Evolutionary conservation across 805 yeast species (phyloP).

Genomic region (Maudiozyma turicensis): DNA sequence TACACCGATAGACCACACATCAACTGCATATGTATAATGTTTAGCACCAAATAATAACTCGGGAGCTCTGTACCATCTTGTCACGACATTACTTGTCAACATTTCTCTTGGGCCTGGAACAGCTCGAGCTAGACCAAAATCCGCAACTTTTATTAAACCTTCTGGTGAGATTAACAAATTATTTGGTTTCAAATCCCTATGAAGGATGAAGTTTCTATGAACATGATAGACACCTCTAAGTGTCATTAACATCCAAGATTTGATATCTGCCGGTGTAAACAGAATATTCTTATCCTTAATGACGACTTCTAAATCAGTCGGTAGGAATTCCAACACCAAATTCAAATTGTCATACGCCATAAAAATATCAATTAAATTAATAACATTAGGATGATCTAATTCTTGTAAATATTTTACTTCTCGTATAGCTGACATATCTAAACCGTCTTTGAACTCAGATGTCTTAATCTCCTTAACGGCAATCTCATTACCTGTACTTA

Average conservation of each 20-base stretch:
- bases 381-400: slow-evolving; percentile 65
- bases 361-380: slow-evolving; percentile 82
- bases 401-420: slow-evolving; percentile 87
- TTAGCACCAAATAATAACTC: slow-evolving; percentile 82
- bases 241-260: slow-evolving; percentile 92
- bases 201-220: slow-evolving; percentile 82
- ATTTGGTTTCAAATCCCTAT: slow-evolving; percentile 89
- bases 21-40: slow-evolving; percentile 83
- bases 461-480: slow-evolving; percentile 96
- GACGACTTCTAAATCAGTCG: slow-evolving; percentile 82
- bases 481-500: slow-evolving; percentile 40
- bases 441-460: slow-evolving; percentile 88
- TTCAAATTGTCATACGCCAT: slow-evolving; percentile 57
- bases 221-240: slow-evolving; percentile 92
- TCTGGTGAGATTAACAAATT: slow-evolving; percentile 77
- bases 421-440: slow-evolving; percentile 95
- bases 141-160: slow-evolving; percentile 89
- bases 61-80: slow-evolving; percentile 97
- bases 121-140: slow-evolving; percentile 91
- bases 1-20: slow-evolving; percentile 93
- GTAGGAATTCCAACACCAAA: slow-evolving; percentile 85
- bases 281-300: slow-evolving; percentile 70
- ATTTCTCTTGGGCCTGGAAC: slow-evolving; percentile 67
- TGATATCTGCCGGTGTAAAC: slow-evolving; percentile 79
- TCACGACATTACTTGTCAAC: slow-evolving; percentile 88